Base-by-base conservation (phyloP, 768 basidiomycete species). In the Mycena haematopus region DNA sequence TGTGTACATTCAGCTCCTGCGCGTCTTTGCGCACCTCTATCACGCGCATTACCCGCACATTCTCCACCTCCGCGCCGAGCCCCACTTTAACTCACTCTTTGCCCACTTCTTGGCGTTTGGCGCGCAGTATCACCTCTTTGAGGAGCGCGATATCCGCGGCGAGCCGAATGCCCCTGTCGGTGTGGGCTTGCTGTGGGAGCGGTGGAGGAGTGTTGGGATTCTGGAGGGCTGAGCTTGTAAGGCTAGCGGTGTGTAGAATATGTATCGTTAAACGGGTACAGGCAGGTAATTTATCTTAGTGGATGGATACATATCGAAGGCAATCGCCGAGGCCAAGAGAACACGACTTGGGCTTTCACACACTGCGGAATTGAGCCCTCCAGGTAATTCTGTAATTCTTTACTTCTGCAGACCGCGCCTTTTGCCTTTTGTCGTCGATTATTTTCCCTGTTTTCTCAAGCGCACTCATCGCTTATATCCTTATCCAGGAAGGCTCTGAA, bases 61-160 rank as follows among this genome's bases (percentile, higher is more conserved):
- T 70, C 86, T 99, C 33, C 97, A 99, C 73, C 86, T 99, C 35
- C 93, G 93, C 56, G 89, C 92, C 15, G 97, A 99, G 75, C 92
- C 92, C 0, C 96, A 97, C 74, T 96, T 96, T 78, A 96, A 96
- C 76, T 96, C 95, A 6, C 86, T 99, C 36, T 99, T 99, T 74
- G 97, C 97, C 0, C 97, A 99, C 77, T 99, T 97, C 79, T 81
- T 99, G 33, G 92, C 96, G 0, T 99, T 99, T 71, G 97, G 97
- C 2, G 86, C 89, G 62, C 95, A 98, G 75, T 99, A 97, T 73
- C 93, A 97, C 71, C 77, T 99, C 40, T 76, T 99, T 63, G 95
- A 96, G 42, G 78, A 90, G 72, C 95, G 95, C 75, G 97, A 99
- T 67, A 83, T 98, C 69, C 90, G 88, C 68, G 92, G 93, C 2